phyloP scores from a whole-genome alignment of 331 rosid species.

The Malus hybrid region DNA sequence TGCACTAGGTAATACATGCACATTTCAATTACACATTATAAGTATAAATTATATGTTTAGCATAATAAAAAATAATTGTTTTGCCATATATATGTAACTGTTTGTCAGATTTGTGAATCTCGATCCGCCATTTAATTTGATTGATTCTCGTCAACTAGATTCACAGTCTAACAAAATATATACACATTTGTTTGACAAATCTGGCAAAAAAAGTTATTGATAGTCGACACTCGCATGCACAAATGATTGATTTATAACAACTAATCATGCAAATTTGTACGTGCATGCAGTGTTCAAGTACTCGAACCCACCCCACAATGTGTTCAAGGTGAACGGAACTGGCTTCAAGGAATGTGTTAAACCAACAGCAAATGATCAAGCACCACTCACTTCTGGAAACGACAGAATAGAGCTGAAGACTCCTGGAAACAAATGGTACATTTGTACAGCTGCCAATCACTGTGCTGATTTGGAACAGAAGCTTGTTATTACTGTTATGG shows the following conservation, averaged over 20 bases:
- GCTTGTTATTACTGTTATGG: slow-evolving; percentile 22
- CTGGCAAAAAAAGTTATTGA: too few relatives aligned
- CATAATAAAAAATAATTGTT: too few relatives aligned
- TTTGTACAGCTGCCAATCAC: slow-evolving; percentile 12
- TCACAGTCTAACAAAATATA: too few relatives aligned
- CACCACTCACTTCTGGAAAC: slow-evolving; percentile 17
- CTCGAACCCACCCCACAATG: slow-evolving; percentile 15
- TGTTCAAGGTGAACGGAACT: slow-evolving; percentile 27
- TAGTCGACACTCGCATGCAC: background rate
- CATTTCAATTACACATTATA: too few relatives aligned
- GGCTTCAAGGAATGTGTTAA: slow-evolving; percentile 16
- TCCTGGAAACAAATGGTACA: slow-evolving; percentile 34
- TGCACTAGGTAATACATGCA: slow-evolving; percentile 29
- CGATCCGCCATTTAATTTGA: too few relatives aligned
- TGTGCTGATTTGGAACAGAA: slow-evolving; percentile 23
- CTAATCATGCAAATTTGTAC: background rate
- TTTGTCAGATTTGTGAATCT: too few relatives aligned
- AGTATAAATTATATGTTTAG: too few relatives aligned
- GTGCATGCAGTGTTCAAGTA: slow-evolving; percentile 29
- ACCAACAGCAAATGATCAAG: slow-evolving; percentile 6
- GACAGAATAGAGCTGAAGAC: slow-evolving; percentile 10
- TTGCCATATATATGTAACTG: too few relatives aligned
- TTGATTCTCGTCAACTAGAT: too few relatives aligned
- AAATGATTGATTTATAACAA: background rate
- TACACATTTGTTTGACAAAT: too few relatives aligned